Base-by-base conservation (phyloP, 2,329 filamentous ascomycete genomes). In the Claviceps digitariae region DNA sequence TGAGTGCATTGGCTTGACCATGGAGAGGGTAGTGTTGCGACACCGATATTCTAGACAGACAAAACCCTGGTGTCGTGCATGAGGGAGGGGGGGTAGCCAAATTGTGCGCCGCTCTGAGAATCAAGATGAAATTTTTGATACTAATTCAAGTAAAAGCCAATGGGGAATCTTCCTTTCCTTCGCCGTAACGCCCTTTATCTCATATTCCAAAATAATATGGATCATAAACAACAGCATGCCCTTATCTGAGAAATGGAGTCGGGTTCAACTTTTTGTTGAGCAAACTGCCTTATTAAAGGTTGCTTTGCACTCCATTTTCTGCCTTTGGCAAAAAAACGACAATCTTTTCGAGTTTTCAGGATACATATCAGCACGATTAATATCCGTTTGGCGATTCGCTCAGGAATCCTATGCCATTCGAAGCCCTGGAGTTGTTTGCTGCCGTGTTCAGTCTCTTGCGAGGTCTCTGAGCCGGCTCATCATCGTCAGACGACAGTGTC, bases 401-500 rank as follows among this genome's bases (percentile, higher is more conserved):
- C 12, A 60, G 41, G 49, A 58, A 62, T 38, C 54, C 56, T 21
- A 62, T 45, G 36, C 57, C 55, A 21, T 29, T 34, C 5, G 54
- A 44, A 20, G 54, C 61, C 29, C 58, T 55, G 17, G 58, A 58
- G 2, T 60, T 62, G 41, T 64, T 65, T 10, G 58, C 52, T 12
- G 58, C 52, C 5, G 61, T 66, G 41, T 61, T 67, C 56, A 74
- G 72, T 49, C 77, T 70, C 65, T 82, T 81, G 5, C 66, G 56
- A 1, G 74, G 67, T 9, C 72, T 73, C 34, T 69, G 67, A 2
- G 69, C 62, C 4, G 72, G 67, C 48, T 72, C 70, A 52, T 79
- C 77, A 46, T 80, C 76, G 54, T 79, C 78, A 51, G 72, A 70
- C 48, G 75, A 79, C 7, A 79, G 63, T 1, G 79, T 83, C 56